These are phyloP conservation scores for Funneliformis caledonium DNA, from an alignment of 371 early-diverging fungal species.

Conservation along the genomic window DNA sequence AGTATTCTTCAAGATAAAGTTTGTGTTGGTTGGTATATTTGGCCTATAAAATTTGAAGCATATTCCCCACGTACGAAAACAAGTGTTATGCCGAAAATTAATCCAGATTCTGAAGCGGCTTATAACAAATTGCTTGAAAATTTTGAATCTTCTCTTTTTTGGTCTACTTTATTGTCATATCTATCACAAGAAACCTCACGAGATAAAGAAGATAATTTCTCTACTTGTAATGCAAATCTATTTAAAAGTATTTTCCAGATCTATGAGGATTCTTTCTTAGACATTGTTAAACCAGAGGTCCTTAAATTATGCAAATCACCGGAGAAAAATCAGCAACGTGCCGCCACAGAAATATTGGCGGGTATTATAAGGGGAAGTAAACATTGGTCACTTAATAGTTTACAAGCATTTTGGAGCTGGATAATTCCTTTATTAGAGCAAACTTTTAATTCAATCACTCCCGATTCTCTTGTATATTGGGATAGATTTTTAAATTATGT, in stretches of 20 bases:
- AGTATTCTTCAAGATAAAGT: slow-evolving; percentile 60
- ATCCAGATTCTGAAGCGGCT: slow-evolving; percentile 54
- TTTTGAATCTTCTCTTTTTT: slow-evolving; percentile 57
- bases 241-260: slow-evolving; percentile 72
- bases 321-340: slow-evolving; percentile 78
- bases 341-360: slow-evolving; percentile 76
- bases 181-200: slow-evolving; percentile 68
- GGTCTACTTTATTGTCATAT: slow-evolving; percentile 60
- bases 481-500: slow-evolving; percentile 62
- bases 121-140: slow-evolving; percentile 57
- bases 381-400: slow-evolving; percentile 69
- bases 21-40: slow-evolving; percentile 76
- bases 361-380: slow-evolving; percentile 87
- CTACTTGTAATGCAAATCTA: slow-evolving; percentile 57
- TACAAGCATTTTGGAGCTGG: slow-evolving; percentile 66
- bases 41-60: slow-evolving; percentile 65
- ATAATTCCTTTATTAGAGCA: slow-evolving; percentile 57
- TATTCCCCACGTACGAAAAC: slow-evolving; percentile 54
- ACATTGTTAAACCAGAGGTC: slow-evolving; percentile 55
- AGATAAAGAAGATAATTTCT: slow-evolving; percentile 68
- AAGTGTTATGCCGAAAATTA: slow-evolving; percentile 50
- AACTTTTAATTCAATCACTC: slow-evolving; percentile 61
- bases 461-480: slow-evolving; percentile 81
- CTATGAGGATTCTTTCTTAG: slow-evolving; percentile 65
- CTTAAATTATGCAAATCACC: slow-evolving; percentile 57